Base-by-base conservation (phyloP, 1,139 yeast species). In the Meyerozyma sp. region DNA sequence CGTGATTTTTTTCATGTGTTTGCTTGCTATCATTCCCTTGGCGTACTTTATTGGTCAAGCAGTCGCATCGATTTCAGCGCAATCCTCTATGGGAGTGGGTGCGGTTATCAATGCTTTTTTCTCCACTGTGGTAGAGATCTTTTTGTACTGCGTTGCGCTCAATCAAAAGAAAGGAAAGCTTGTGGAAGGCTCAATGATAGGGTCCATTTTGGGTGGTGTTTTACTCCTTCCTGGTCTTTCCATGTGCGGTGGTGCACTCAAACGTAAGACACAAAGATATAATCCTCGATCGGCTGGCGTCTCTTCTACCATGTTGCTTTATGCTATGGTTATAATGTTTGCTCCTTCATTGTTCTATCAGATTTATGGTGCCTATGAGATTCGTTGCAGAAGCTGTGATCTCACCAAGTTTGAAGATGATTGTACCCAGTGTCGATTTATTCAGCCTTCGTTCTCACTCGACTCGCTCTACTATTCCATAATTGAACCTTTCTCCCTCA, bases 81-180 rank as follows among this genome's bases (percentile, higher is more conserved):
- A 94, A 66, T 89, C 97, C 1, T 91, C 98, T 0, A 93, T 93
- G 98, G 97, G 98, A n/a, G 83, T 93, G 51, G 98, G 98, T 69
- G 98, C 99, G 1, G 96, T 91, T 1, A 90, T 93, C 54, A 93
- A 93, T 63, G 99, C 99, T 1, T 91, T 94, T 57, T 93, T 93
- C 73, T 91, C 98, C 1, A 91, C 98, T 0, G 77, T 94, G 42
- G 98, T 93, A 11, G 99, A 93, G 60, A 88, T 93, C 23, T 93
- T 84, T 61, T 69, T 93, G 42, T 93, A 93, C 60, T 85, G 96
- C 61, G 96, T 93, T 20, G 98, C 99, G 0, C 70, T 93, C 49
- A 73, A 79, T 45, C 95, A 90, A 59, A 77, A 83, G 2, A 93
- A 94, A 59, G 96, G 96, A 2, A 80, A 82, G 46, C 73, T 93